Base-by-base conservation (phyloP, 106 monocot species). In the Xerophyta viscosa region DNA sequence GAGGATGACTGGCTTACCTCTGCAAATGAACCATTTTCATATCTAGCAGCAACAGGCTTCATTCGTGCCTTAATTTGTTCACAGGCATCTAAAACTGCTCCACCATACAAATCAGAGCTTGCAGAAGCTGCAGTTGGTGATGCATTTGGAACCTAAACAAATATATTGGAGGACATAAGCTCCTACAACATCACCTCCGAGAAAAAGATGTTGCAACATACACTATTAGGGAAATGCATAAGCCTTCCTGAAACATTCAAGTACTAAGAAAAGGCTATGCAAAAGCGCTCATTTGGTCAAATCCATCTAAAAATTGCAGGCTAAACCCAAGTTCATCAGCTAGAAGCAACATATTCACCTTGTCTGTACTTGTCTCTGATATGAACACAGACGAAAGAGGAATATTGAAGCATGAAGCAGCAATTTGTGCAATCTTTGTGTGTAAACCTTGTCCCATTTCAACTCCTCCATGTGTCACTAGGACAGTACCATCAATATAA, bases 401-500 rank as follows among this genome's bases (percentile, higher is more conserved):
- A 31, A 98, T 86, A 57, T 72, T 76, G 17, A 98, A 86, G 50
- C 79, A 72, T 29, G 98, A 80, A 29, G 98, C 98, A 39, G 98
- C 98, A 72, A 98, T 71, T 59, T 98, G 98, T 23, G 98, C 98
- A 49, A 98, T 61, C 67, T 98, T 98, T 39, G 98, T 98, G 68
- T 98, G 98, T 41, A 98, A 54, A 36, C 98, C 98, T 60, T 98
- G 98, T 33, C 98, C 98, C 98, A 98, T 98, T 55, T 98, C 98
- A 63, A 98, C 98, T 21, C 98, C 98, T 17, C 98, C 98, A 82
- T 98, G 98, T 56, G 98, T 90, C 29, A 98, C 89, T 45, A 98
- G 55, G 76, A 98, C 82, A 36, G 68, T 80, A 10, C 98, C 98
- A 70, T 98, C 98, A 53, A 74, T 67, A 66, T 98, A 98, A 45